These are phyloP conservation scores for Microcyclospora pomicola DNA, from an alignment of 2,329 filamentous ascomycete species.

Conservation along the genomic window DNA sequence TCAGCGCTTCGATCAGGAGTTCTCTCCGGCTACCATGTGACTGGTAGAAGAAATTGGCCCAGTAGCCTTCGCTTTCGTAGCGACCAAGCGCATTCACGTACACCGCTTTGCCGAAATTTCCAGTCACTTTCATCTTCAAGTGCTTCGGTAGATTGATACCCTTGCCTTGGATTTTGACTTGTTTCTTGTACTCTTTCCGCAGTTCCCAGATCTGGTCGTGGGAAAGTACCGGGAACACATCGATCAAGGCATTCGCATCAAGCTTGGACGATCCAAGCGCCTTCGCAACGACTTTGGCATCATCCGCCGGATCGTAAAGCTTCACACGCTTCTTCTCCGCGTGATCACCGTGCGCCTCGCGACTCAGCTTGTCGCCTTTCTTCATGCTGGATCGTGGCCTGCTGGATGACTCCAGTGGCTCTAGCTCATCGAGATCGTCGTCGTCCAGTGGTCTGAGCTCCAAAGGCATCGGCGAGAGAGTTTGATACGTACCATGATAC, in stretches of 20 bases:
- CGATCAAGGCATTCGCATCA: conserved; percentile 59
- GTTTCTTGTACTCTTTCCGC: conserved; percentile 76
- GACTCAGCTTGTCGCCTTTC: conserved; percentile 8
- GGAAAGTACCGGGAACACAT: conserved; percentile 70
- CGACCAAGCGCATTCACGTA: conserved; percentile 79
- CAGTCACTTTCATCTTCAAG: conserved; percentile 65
- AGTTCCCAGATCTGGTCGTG: conserved; percentile 81
- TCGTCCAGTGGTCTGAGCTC: conserved; percentile 49
- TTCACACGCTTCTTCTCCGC: conserved; percentile 46
- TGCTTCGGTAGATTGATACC: conserved; percentile 79
- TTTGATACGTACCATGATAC: conserved; percentile 88
- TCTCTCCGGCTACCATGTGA: conserved; percentile 71
- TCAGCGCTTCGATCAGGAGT: conserved; percentile 80
- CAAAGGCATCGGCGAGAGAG: conserved; percentile 86
- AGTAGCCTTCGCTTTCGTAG: conserved; percentile 92
- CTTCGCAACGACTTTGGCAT: conserved; percentile 61
- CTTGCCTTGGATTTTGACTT: conserved; percentile 69
- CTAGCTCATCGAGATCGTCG: conserved; percentile 39
- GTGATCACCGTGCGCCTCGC: conserved; percentile 11
- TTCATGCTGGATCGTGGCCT: conserved; percentile 10
- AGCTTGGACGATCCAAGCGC: conserved; percentile 54
- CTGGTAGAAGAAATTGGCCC: conserved; percentile 98
- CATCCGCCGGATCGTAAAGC: conserved; percentile 74
- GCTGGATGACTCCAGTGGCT: conserved; percentile 23
- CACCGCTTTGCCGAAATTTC: conserved; percentile 75